Evolutionary conservation across 2,329 filamentous ascomycete genomes (phyloP), one percentile per base, ranked within the genome.

Genomic region (Scedosporium dehoogii): DNA sequence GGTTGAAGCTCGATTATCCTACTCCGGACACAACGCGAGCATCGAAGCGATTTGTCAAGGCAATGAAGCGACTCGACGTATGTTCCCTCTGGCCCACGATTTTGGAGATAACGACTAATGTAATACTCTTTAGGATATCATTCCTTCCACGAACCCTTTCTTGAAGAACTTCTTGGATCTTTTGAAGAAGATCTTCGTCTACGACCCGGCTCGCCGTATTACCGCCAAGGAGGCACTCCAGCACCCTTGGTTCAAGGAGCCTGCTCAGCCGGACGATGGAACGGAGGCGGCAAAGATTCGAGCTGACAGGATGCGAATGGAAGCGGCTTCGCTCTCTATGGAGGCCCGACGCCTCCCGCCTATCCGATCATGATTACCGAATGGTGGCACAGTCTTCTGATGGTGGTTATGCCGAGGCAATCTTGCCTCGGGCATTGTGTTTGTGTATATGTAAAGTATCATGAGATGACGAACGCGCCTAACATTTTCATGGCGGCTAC

Each of bases 21-120:
- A 81, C 80, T 2, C 67, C 75, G 1, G 85, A 88, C 12, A 89
- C 86, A 0, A 85, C 84, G 0, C 77, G 85, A 62, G 85, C 85
- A 3, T 88, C 85, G 1, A 78, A 81, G 65, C 78, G 85, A 68
- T 89, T 88, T 68, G 86, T 89, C 12, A 86, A 85, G 71, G 85
- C 85, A n/a, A 89, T 89, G 86, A 89, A 88, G 72, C 79, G 79
- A 62, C 74, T 89, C 29, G 78, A 82, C 64, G 86, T 89, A 75
- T 66, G 83, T 74, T 58, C 18, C 41, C 21, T 5, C 23, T 46
- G 27, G 21, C n/a, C 41, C 10, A 44, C 23, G 12, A 6, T 16
- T 10, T 33, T 18, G 9, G 21, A 25, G 46, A 5, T 14, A n/a
- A 42, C 18, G 18, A 27, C 46, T 57, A 61, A 12, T 60, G 14